Evolutionary conservation across 306 rosid species (phyloP), one percentile per base, ranked within the genome.

Genomic region (Corylus avellana): DNA sequence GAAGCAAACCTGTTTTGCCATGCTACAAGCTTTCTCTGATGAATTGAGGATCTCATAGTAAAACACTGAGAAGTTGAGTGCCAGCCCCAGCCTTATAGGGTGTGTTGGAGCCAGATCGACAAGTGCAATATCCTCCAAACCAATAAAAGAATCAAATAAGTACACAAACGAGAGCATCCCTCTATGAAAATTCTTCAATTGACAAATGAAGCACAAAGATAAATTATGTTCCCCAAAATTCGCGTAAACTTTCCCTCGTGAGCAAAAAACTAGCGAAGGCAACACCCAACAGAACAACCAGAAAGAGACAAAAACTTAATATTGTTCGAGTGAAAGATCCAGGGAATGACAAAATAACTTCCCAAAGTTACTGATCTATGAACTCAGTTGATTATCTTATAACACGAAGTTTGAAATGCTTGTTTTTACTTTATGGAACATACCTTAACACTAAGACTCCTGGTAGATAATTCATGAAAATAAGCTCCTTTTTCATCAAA

Each of bases 41-140:
- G 90, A 93, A 76, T 90, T 92, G 78, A 92, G 92, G 73, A 92
- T 92, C 81, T 92, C 94, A 12, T 85, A 92, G 83, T 92, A 92
- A 85, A 92, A 92, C 2, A 92, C 97, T 1, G 94, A 92, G 85
- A 82, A 92, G 75, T 92, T 92, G 25, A 92, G 91, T 0, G 97
- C 97, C 20, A 92, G 85, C 42, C 97, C 97, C 91, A 92, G 84
- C 83, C 97, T 77, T 75, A 92, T 92, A 0, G 97, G 97, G 63
- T 92, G 97, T 10, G 97, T 92, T 14, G 97, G 89, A 4, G 97
- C 88, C 77, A 92, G 94, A 72, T 92, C 94, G 16, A 82, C 79
- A 47, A 11, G 32, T 77, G 94, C 97, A 79, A 88, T 27, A 49
- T 90, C 97, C 97, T 92, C 39, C 57, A 51, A 68, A 72, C 20